Evolutionary conservation across 75 land plant genomes (phyloP), one percentile per base, ranked within the genome.

Genomic region (Gnetum montanum): DNA sequence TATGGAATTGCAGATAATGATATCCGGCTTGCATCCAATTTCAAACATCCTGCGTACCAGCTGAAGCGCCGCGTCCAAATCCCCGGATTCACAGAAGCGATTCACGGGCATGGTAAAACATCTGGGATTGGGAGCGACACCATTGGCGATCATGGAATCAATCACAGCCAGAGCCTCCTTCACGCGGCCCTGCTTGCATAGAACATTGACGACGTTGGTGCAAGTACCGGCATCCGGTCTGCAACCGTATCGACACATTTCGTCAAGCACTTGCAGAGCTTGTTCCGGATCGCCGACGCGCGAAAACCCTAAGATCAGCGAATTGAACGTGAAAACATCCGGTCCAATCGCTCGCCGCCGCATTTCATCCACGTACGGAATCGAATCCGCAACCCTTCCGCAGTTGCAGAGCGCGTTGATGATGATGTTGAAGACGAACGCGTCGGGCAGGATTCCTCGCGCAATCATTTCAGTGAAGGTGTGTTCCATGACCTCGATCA

Each of bases 1-100:
- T 12, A 82, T 28, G 2, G 61, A 60, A 7, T 70, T 70, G 30
- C 71, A 82, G 44, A 73, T 79, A 43, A 59, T 64, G 34, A 71
- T 67, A 69, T 79, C 71, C 16, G 82, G 83, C 47, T 61, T 53
- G 51, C 79, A 79, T 3, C 79, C 79, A 22, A 55, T 62, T 57
- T 61, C 29, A 22, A 12, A 16, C 86, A 83, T 83, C 48, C 67
- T 59, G 5, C 66, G 22, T 19, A 79, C 54, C 48, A 79, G 23
- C 4, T 37, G 30, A 8, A 74, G 46, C 3, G 76, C 86, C 25
- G 64, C 60, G 2, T 35, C 8, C 24, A 70, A 65, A 67, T 57
- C 65, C 0, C 68, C 61, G 2, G 31, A 13, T 15, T 48, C 58
- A 65, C 76, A 79, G n/a, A 70, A 37, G 12, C 70, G 79, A 40